Conservation (phyloP, 1,284 basidiomycete genomes). For the Pseudozyma hubeiensis region DNA sequence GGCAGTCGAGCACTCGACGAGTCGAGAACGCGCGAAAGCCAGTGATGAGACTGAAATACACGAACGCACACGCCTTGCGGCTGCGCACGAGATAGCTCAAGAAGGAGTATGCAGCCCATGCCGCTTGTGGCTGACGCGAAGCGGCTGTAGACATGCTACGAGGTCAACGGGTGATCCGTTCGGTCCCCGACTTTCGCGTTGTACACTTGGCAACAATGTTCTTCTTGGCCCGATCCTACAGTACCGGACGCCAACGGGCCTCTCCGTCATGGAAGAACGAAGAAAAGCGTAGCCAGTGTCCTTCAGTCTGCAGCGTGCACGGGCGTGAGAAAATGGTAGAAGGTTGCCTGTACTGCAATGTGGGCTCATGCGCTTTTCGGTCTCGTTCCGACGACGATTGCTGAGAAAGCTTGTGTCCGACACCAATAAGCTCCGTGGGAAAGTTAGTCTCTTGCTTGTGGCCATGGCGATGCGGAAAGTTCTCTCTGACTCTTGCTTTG, state of each 20-base stretch:
- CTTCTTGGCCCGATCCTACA: not conserved
- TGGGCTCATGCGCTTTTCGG: conserved; percentile 17
- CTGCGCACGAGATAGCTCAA: not conserved
- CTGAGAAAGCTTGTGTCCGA: conserved; percentile 6
- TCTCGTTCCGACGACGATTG: conserved; percentile 17
- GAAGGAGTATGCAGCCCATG: not conserved
- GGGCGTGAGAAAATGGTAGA: conserved; percentile 21
- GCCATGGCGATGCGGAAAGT: conserved; percentile 12
- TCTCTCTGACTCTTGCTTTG: not conserved
- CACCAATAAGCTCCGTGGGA: conserved; percentile 24
- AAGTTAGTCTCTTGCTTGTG: conserved; percentile 4
- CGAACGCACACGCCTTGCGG: conserved; percentile 11
- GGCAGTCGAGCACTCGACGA: not conserved
- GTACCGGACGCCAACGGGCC: conserved; percentile 12
- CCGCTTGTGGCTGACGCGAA: not conserved
- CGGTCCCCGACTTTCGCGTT: not conserved
- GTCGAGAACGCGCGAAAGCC: not conserved
- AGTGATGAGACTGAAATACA: conserved; percentile 2
- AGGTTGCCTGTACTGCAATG: not conserved
- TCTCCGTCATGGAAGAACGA: conserved; percentile 9
- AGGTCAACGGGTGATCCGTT: not conserved
- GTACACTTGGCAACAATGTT: conserved; percentile 1
- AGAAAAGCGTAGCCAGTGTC: conserved; percentile 1
- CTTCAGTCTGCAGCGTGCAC: conserved; percentile 6
- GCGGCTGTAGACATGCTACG: not conserved